Evolutionary conservation across 768 basidiomycete species (phyloP), one percentile per base, ranked within the genome.

Genomic region (Thelephora ganbajun): DNA sequence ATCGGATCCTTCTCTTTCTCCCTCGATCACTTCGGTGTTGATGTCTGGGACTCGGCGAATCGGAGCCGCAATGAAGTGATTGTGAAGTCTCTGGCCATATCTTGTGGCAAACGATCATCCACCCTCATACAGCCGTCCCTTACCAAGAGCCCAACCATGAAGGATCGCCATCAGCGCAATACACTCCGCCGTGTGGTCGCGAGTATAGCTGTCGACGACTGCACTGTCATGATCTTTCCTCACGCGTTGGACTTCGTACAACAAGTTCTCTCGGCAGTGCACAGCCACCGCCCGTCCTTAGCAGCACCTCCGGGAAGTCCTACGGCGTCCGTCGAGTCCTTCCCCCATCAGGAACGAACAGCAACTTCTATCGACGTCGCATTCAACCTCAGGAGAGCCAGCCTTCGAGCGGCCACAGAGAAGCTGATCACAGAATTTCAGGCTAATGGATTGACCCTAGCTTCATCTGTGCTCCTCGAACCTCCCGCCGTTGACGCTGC

Each of bases 401-500:
- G 67, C 22, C 56, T 83, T n/a, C 73, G 71, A 47, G 82, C 82
- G 6, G 78, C 74, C 5, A 82, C 83, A 6, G 80, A 81, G 56
- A 85, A 79, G 55, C 66, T 88, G 23, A 66, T 75, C 14, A 72
- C 84, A 47, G 83, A 82, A 46, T 69, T 80, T 47, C 72, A 72
- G 13, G 56, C 74, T 20, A 61, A 67, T 2, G 61, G 60, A 11
- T 50, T 73, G 9, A 69, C 66, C 46, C 57, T 64, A 35, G 59
- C 62, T 9, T 68, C 69, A 5, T 68, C 64, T 13, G 47, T 61
- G 12, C 50, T 73, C 11, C 34, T 48, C 19, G 62, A 51, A 44
- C 37, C 44, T 13, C 46, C 51, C n/a, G 43, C 33, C 45, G 52
- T 51, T 53, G 44, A 56, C 61, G 44, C 52, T 54, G 49, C 59